Base-by-base conservation (phyloP, 2,329 filamentous ascomycete species). In the Epichloe elymi region DNA sequence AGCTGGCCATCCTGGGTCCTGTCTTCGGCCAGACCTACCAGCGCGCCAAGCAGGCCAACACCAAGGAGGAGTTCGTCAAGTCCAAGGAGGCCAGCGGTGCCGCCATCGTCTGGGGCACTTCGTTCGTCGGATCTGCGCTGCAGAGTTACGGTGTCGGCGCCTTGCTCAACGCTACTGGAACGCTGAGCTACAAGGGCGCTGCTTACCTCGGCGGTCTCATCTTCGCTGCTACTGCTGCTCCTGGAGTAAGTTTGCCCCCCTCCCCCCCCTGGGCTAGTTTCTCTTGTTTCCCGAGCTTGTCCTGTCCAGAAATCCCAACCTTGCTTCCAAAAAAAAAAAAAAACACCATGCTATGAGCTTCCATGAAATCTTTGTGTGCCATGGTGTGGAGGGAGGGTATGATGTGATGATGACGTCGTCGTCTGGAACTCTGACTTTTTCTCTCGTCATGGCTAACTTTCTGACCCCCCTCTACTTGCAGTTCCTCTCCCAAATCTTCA, bases 21-120 rank as follows among this genome's bases (percentile, higher is more conserved):
- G 74, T 97, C 70, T 95, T 97, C 68, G 91, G 93, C 66, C 85
- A 94, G 65, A 91, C 88, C 65, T 96, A 95, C 80, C 84, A 90
- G 73, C 86, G 88, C 61, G 90, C 91, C 60, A 90, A 95, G 79
- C 74, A 80, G 55, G 82, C 91, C 69, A 91, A 95, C 81, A 87
- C 85, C 65, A 95, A 93, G 76, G 90, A 97, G 74, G 91, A 97
- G 74, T 97, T 96, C 74, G 73, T 94, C 71, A 85, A 85, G 70
- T 94, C 88, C 61, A 91, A 89, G 79, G 91, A 97, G 76, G 86
- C 91, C 57, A 82, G 85, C 55, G 85, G 86, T 54, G 89, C 90
- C 58, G 90, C 87, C 57, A 80, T 89, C 54, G 86, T 89, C 59
- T 95, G 87, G 85, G 88, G 90, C 67, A 91, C 86, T 58, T 93